phyloP scores from a whole-genome alignment of 1,284 basidiomycete genomes.

The Ustilago sp. region DNA sequence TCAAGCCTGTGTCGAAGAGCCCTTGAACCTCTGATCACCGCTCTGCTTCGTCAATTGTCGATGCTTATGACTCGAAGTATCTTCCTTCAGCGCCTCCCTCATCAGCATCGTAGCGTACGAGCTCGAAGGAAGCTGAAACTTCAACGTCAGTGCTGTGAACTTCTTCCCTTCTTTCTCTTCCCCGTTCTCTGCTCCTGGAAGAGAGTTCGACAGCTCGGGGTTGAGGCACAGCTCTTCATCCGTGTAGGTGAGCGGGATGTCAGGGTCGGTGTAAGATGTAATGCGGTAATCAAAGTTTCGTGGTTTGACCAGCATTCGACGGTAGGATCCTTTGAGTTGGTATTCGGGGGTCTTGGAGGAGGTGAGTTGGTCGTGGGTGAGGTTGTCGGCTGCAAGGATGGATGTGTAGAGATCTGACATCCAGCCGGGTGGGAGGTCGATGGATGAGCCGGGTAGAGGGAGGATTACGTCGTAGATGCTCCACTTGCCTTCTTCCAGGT shows the following conservation, averaged over 20 bases:
- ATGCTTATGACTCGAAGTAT: conserved; percentile 61
- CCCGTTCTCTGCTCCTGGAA: background rate
- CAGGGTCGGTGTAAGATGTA: conserved; percentile 90
- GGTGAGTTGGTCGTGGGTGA: conserved; percentile 84
- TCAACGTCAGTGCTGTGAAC: conserved; percentile 61
- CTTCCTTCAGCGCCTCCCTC: conserved; percentile 65
- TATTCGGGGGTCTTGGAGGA: conserved; percentile 78
- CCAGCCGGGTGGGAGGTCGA: conserved; percentile 84
- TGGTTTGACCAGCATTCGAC: conserved; percentile 88
- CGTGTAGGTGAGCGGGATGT: conserved; percentile 87
- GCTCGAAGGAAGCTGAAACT: conserved; percentile 61
- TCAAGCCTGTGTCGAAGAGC: conserved; percentile 8
- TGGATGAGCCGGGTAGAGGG: conserved; percentile 92
- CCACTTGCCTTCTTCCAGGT: conserved; percentile 75
- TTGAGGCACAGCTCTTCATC: conserved; percentile 85
- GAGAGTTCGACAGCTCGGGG: conserved; percentile 10
- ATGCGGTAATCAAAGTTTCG: conserved; percentile 82
- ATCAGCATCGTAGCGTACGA: conserved; percentile 68
- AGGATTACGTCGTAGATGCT: conserved; percentile 93
- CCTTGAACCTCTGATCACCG: conserved; percentile 54
- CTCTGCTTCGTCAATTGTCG: conserved; percentile 52
- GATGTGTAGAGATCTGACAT: conserved; percentile 85
- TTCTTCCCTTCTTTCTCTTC: background rate
- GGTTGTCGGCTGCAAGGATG: conserved; percentile 83
- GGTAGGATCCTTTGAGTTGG: conserved; percentile 89